A percentile compares a stretch with the other conserved stretches of the same genome.
Evolutionary conservation across 2,329 filamentous ascomycete species (phyloP).

Genomic region (Botryotinia globosa): DNA sequence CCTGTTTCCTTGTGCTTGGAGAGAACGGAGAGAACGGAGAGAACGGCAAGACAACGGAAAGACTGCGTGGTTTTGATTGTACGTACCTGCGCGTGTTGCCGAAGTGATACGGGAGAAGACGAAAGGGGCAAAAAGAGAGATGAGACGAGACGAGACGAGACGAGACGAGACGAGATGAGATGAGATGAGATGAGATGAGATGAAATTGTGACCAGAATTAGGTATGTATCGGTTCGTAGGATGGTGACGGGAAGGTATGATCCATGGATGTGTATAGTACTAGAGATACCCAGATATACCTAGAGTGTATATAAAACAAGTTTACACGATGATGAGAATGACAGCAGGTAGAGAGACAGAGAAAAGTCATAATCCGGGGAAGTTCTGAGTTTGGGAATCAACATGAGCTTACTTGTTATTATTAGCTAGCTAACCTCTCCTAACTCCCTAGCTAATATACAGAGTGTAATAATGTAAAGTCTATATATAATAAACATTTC

Average conservation of each 20-base stretch:
- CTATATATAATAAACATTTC: background rate
- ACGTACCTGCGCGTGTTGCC: conserved; percentile 3
- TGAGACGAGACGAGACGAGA: background rate
- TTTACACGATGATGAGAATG: background rate
- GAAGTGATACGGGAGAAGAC: background rate
- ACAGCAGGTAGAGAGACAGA: background rate
- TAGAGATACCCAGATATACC: background rate
- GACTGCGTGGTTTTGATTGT: background rate
- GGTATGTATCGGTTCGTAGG: too few species aligned
- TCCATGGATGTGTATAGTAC: too few species aligned
- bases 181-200: background rate
- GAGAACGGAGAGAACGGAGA: too few species aligned
- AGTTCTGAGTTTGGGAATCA: background rate
- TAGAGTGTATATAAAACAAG: background rate
- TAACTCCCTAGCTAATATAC: background rate
- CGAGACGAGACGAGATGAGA: background rate
- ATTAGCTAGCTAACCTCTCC: too few species aligned
- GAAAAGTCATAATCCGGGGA: background rate
- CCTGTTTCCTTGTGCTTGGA: background rate
- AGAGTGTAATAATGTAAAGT: background rate
- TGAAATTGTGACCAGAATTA: background rate
- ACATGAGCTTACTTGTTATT: background rate
- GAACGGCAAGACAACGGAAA: background rate
- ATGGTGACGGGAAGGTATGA: too few species aligned
- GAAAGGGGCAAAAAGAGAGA: background rate